These are phyloP conservation scores for Silene latifolia DNA, from an alignment of 148 eudicot genomes.

Conservation along the genomic window DNA sequence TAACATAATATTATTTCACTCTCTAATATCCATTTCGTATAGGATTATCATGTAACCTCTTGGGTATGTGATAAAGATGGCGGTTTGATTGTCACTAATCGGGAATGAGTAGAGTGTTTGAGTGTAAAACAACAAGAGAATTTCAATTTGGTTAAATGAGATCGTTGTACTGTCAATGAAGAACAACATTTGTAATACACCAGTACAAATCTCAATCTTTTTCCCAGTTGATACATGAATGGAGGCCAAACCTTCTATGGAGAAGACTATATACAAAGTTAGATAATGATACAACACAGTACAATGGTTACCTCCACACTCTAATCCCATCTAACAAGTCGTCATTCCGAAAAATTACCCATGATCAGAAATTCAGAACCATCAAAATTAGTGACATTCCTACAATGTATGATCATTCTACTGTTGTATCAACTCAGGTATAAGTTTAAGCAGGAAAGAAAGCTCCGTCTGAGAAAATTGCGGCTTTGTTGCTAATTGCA, in stretches of 20 bases:
- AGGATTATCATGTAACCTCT: too few species aligned
- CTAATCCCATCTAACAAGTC: background rate
- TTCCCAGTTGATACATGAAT: conserved; percentile 6
- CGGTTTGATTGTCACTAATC: too few species aligned
- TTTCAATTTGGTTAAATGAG: too few species aligned
- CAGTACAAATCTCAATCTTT: background rate
- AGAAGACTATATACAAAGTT: conserved; percentile 14
- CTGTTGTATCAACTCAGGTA: conserved; percentile 44
- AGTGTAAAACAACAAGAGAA: too few species aligned
- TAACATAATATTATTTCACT: too few species aligned
- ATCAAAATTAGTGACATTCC: background rate
- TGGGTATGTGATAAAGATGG: too few species aligned
- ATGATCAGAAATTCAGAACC: background rate
- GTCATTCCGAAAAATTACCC: background rate
- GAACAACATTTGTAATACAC: too few species aligned
- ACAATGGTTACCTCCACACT: conserved; percentile 12
- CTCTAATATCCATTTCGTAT: too few species aligned
- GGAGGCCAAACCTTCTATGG: conserved; percentile 2
- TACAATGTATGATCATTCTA: conserved; percentile 1
- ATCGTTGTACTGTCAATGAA: too few species aligned
- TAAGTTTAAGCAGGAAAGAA: conserved; percentile 49
- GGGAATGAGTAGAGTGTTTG: too few species aligned
- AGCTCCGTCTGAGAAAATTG: conserved; percentile 44
- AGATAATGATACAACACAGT: conserved; percentile 3
- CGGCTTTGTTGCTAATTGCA: conserved; percentile 24